Conservation (phyloP, 371 early-diverging fungal genomes). For the Syncephalastrum racemosum region DNA sequence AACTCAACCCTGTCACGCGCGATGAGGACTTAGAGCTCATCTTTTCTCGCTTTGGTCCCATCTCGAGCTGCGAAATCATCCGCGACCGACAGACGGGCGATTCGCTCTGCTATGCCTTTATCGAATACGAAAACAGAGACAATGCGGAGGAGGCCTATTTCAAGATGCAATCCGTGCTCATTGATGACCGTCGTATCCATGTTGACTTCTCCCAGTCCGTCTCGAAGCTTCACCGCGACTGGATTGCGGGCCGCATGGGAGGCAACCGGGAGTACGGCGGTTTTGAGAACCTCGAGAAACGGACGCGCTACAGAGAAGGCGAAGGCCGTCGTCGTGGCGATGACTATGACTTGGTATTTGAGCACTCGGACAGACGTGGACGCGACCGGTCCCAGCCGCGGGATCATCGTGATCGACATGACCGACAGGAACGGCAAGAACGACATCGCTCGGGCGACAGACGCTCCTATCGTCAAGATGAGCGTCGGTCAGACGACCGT, state of each 20-base stretch:
- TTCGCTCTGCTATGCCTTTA: slow-evolving; percentile 92
- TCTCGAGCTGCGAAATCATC: slow-evolving; percentile 89
- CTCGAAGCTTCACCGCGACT: slow-evolving; percentile 76
- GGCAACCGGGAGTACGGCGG: slow-evolving; percentile 48
- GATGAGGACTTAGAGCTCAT: slow-evolving; percentile 93
- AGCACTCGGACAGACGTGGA: slow-evolving; percentile 13
- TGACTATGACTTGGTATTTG: slow-evolving; percentile 49
- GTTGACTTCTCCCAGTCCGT: slow-evolving; percentile 98
- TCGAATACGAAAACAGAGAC: slow-evolving; percentile 89
- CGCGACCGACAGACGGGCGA: slow-evolving; percentile 85
- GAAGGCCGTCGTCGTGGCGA: slow-evolving; percentile 24
- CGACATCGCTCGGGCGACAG: slow-evolving; percentile 10
- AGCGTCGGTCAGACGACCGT: slow-evolving; percentile 9
- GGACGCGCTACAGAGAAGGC: slow-evolving; percentile 47
- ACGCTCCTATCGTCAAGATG: slow-evolving; percentile 8
- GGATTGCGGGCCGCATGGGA: slow-evolving; percentile 57
- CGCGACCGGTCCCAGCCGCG: slow-evolving; percentile 6
- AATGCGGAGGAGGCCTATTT: slow-evolving; percentile 92
- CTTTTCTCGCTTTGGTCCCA: slow-evolving; percentile 91
- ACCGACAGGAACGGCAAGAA: slow-evolving; percentile 1
- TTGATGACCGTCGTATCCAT: slow-evolving; percentile 96
- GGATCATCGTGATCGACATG: slow-evolving; percentile 12
- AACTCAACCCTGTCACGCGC: slow-evolving; percentile 90
- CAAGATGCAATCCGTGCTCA: slow-evolving; percentile 90
- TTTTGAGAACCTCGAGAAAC: slow-evolving; percentile 47